Percentiles rank a stretch among this genome's conserved stretches.
Evolutionary conservation across 441 rosid genomes (phyloP).

Genomic region (Pelargonium australe): DNA sequence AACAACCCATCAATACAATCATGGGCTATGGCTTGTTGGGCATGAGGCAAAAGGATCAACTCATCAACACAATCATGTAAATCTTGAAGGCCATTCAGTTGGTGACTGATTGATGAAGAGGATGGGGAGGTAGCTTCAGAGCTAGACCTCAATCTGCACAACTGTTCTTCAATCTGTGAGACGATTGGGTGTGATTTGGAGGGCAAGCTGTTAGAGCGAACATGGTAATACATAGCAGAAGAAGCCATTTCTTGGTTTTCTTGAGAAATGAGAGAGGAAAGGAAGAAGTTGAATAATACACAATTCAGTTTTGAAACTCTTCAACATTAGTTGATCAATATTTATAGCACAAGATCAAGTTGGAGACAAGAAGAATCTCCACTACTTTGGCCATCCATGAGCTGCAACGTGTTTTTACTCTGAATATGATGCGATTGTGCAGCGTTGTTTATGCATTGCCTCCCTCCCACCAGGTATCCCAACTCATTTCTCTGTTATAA

Average conservation of each 20-base stretch:
- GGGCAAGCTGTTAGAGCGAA: slow-evolving; percentile 40
- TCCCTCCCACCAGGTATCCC: too few relatives aligned
- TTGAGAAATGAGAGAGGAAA: background rate
- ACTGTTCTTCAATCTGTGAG: slow-evolving; percentile 24
- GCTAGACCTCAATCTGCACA: slow-evolving; percentile 28
- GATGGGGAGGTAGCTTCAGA: slow-evolving; percentile 21
- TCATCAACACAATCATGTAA: slow-evolving; percentile 34
- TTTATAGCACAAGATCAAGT: background rate
- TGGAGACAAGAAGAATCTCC: background rate
- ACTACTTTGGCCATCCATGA: too few relatives aligned
- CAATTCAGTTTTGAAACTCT: background rate
- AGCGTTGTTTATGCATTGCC: too few relatives aligned
- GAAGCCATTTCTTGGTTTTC: background rate
- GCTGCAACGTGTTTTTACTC: too few relatives aligned
- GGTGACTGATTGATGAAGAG: slow-evolving; percentile 24
- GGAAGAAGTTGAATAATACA: background rate
- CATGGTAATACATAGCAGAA: slow-evolving; percentile 21
- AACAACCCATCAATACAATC: slow-evolving; percentile 24
- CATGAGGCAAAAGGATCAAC: slow-evolving; percentile 28
- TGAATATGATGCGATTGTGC: too few relatives aligned
- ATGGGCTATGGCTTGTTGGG: slow-evolving; percentile 30
- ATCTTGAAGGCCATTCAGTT: slow-evolving; percentile 33
- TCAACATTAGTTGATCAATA: background rate
- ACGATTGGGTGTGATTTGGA: slow-evolving; percentile 33
- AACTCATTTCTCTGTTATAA: too few relatives aligned